Base-by-base conservation (phyloP, 202 grass and related monocot species). In the Panicum virgatum region DNA sequence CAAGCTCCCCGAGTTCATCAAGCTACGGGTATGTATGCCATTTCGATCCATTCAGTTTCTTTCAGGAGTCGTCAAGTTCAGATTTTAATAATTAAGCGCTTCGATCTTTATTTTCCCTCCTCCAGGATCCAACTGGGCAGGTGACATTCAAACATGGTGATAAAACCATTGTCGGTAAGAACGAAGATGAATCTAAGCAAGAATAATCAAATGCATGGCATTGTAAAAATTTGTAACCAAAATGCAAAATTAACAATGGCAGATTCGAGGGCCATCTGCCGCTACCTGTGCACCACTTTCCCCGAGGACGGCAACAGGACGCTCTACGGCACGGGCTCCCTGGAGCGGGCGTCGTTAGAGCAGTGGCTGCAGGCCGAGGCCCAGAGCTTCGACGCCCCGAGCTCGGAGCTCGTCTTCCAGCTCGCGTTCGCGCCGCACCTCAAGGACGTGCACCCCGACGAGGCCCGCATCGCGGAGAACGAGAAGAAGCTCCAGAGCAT, bases 1-100 rank as follows among this genome's bases (percentile, higher is more conserved):
- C 73, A 92, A 86, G 81, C 87, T 91, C 81, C 90, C 90, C 39
- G 94, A 97, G 75, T 92, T 89, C 88, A 88, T 98, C 79, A 94
- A 89, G 84, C 84, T 97, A 18, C 78, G 88, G 37, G 38, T 78
- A 59, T 57, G 79, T 0, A n/a, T 12, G 7, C 51, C 42, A 30
- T 40, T n/a, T 75, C 18, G 23, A 14, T 72, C 45, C 10, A 54
- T 73, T 75, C 58, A 61, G 19, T 42, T 18, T 59, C 7, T 9
- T 12, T 13, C 54, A 29, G 12, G 2, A 9, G 50, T 29, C 11
- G 50, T 29, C 11, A 48, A 6, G 13, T 9, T 13, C 57, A 39
- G 8, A 48, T 20, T 60, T 45, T 34, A 34, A 9, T 34, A 34
- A 9, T 46, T 22, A 27, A 42, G 12, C 22, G 6, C 2, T 19